Conservation (phyloP, 257 asterid species). For the Rehmannia glutinosa region DNA sequence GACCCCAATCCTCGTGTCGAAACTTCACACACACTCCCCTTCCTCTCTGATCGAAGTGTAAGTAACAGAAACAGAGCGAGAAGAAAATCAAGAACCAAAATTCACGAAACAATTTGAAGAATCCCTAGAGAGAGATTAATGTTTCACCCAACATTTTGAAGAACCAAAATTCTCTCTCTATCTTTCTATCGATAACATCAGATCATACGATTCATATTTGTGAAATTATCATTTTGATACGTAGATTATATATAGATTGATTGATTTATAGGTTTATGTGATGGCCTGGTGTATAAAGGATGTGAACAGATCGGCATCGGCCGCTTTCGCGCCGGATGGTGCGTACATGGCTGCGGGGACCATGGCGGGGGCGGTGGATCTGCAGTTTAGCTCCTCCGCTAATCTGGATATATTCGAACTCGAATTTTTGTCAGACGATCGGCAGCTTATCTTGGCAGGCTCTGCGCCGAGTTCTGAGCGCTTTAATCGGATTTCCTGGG, state of each 20-base stretch:
- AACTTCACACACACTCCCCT: too few species aligned
- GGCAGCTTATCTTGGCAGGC: conserved; percentile 57
- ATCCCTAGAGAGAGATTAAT: neutral
- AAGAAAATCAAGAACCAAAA: neutral
- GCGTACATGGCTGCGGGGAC: conserved; percentile 92
- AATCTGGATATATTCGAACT: conserved; percentile 87
- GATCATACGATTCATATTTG: neutral
- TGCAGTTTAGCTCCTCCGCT: conserved; percentile 88
- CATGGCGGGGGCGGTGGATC: conserved; percentile 99
- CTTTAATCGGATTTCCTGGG: conserved; percentile 86
- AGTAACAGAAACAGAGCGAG: too few species aligned
- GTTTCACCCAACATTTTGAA: neutral
- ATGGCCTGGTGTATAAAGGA: conserved; percentile 70
- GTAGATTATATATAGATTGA: conserved; percentile 11
- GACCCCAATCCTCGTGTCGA: too few species aligned
- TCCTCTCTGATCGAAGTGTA: conserved; percentile 4
- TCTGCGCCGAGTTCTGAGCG: conserved; percentile 75
- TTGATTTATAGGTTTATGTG: conserved; percentile 22
- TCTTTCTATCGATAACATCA: neutral
- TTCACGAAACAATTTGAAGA: neutral
- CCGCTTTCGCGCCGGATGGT: conserved; percentile 85
- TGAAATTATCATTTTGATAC: neutral
- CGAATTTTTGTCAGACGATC: conserved; percentile 78
- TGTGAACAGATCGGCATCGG: conserved; percentile 89
- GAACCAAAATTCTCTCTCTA: neutral